Conservation (phyloP, 306 rosid species). For the Rosa rugosa region DNA sequence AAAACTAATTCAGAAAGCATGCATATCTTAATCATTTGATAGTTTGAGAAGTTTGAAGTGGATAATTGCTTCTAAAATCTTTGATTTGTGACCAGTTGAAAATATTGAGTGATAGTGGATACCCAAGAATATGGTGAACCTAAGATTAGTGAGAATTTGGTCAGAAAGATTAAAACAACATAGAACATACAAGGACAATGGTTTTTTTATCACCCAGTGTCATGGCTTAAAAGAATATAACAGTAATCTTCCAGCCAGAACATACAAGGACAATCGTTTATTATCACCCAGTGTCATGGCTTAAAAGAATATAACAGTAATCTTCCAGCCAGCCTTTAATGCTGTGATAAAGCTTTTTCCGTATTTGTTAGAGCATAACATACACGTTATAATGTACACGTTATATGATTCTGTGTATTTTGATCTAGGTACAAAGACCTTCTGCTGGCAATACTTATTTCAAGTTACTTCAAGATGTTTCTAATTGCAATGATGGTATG, state of each 20-base stretch:
- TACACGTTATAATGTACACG: neutral
- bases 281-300: neutral
- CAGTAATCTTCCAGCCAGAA: slow-evolving; percentile 12
- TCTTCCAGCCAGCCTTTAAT: slow-evolving; percentile 15
- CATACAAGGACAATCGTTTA: neutral
- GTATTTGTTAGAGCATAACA: neutral
- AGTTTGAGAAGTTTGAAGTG: neutral
- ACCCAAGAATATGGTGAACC: neutral
- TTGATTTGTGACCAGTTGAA: neutral
- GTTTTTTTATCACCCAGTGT: neutral
- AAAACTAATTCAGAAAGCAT: neutral
- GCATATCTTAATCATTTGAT: neutral
- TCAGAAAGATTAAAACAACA: neutral
- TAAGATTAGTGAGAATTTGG: neutral
- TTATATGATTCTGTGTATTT: slow-evolving; percentile 18
- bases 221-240: neutral
- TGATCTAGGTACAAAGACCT: slow-evolving; percentile 56
- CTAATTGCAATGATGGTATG: slow-evolving; percentile 80
- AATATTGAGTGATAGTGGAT: neutral
- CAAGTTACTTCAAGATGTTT: slow-evolving; percentile 85
- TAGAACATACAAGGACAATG: neutral
- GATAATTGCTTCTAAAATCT: neutral
- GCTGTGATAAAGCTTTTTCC: neutral
- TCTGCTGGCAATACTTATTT: slow-evolving; percentile 66
- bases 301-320: slow-evolving; percentile 4